phyloP scores from a whole-genome alignment of 2,329 filamentous ascomycete species.

The Teratosphaeria destructans region DNA sequence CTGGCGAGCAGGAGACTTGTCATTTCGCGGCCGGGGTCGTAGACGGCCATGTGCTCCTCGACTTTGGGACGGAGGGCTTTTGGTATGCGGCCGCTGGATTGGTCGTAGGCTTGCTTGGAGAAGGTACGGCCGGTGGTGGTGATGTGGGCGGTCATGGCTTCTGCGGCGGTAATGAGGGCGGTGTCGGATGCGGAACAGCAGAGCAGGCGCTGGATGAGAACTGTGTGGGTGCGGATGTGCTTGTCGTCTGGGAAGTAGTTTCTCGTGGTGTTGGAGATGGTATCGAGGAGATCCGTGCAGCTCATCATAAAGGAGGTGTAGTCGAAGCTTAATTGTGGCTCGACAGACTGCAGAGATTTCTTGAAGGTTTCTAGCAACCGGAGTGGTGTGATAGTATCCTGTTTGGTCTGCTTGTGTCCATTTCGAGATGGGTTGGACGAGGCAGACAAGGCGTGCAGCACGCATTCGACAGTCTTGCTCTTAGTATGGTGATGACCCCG shows the following conservation, averaged over 20 bases:
- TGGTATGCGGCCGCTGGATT: conserved; percentile 3
- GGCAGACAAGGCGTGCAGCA: background rate
- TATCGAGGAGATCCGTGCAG: background rate
- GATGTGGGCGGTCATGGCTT: background rate
- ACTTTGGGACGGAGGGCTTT: background rate
- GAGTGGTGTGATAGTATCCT: conserved; percentile 1
- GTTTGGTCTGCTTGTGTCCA: background rate
- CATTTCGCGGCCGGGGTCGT: background rate
- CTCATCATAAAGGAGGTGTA: conserved; percentile 5
- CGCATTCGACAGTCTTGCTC: conserved; percentile 2
- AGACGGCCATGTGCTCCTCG: background rate
- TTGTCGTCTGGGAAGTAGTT: background rate
- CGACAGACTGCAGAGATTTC: conserved; percentile 4
- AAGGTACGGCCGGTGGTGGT: background rate
- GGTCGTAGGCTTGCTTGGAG: conserved; percentile 3
- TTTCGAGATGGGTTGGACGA: background rate
- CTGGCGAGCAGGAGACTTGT: background rate
- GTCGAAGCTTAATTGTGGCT: conserved; percentile 9
- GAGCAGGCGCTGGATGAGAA: background rate
- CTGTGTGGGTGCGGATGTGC: background rate
- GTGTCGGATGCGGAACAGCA: background rate
- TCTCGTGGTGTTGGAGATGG: background rate
- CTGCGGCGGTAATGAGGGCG: background rate
- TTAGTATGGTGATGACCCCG: background rate
- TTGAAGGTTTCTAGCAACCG: conserved; percentile 6